Percentiles rank a stretch among this genome's conserved stretches.
These are phyloP conservation scores for Neodidymelliopsis sp. DNA, from an alignment of 2,329 filamentous ascomycete species.

Conservation along the genomic window DNA sequence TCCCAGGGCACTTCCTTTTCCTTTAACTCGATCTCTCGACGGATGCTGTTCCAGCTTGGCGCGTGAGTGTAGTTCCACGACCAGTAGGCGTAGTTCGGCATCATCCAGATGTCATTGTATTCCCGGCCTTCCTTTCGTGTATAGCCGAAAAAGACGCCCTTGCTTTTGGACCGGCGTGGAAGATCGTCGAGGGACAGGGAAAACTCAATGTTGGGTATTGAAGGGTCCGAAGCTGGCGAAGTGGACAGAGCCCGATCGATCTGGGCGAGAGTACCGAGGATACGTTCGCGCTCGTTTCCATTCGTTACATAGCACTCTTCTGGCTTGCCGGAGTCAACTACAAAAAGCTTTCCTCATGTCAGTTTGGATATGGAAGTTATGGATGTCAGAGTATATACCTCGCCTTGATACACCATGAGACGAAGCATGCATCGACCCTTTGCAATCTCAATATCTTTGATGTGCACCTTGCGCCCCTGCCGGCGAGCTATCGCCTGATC, in stretches of 20 bases:
- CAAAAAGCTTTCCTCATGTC: slow-evolving; percentile 35
- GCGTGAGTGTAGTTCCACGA: slow-evolving; percentile 47
- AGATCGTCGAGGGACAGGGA: slow-evolving; percentile 44
- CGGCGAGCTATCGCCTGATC: slow-evolving; percentile 35
- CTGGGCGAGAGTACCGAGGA: slow-evolving; percentile 44
- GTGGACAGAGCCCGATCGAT: slow-evolving; percentile 43
- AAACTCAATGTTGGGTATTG: slow-evolving; percentile 43
- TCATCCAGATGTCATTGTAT: slow-evolving; percentile 45
- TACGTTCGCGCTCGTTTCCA: slow-evolving; percentile 46
- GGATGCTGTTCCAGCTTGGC: slow-evolving; percentile 45
- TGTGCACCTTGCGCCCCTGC: slow-evolving; percentile 36
- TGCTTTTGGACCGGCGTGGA: slow-evolving; percentile 37
- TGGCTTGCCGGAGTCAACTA: slow-evolving; percentile 40
- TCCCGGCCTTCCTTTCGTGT: slow-evolving; percentile 38
- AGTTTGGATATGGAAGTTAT: slow-evolving; percentile 1
- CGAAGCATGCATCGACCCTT: slow-evolving; percentile 44
- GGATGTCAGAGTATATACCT: slow-evolving; percentile 27
- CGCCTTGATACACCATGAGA: slow-evolving; percentile 40
- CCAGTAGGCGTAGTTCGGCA: slow-evolving; percentile 48
- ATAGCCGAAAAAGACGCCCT: slow-evolving; percentile 41
- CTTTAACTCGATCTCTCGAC: slow-evolving; percentile 34
- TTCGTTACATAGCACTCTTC: slow-evolving; percentile 44
- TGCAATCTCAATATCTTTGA: slow-evolving; percentile 39
- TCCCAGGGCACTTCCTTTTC: slow-evolving; percentile 35
- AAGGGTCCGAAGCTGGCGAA: slow-evolving; percentile 34